These are phyloP conservation scores for Hippophae rhamnoides DNA, from an alignment of 306 rosid genomes.

Conservation along the genomic window DNA sequence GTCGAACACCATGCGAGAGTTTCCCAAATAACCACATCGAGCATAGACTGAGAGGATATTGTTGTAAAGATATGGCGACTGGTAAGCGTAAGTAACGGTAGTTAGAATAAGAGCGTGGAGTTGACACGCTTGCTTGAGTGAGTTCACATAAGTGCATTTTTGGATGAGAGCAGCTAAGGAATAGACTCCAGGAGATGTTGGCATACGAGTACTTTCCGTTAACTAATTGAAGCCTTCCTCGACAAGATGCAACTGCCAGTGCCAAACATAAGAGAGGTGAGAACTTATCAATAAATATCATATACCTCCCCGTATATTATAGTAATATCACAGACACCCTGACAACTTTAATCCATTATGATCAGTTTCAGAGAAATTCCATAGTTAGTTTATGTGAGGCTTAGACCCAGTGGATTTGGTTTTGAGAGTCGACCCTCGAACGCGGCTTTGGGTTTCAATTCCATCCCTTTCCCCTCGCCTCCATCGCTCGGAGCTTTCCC, in stretches of 20 bases:
- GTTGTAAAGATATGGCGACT: conserved; percentile 48
- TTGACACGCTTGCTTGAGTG: conserved; percentile 57
- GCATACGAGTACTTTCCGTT: conserved; percentile 18
- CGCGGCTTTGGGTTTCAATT: no score
- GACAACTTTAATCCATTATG: background rate
- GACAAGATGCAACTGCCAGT: conserved; percentile 1
- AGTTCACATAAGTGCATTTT: conserved; percentile 48
- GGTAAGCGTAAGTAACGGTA: conserved; percentile 15
- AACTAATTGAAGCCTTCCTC: background rate
- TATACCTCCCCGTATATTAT: background rate
- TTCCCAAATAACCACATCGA: conserved; percentile 37
- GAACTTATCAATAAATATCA: no score
- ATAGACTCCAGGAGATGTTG: conserved; percentile 13
- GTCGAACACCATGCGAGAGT: conserved; percentile 56
- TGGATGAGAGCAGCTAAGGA: conserved; percentile 27
- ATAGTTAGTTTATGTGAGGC: no score
- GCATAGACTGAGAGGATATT: conserved; percentile 63
- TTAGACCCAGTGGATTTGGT: no score
- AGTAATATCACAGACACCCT: conserved; percentile 6
- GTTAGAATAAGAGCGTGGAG: conserved; percentile 60
- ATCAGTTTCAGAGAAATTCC: no score
- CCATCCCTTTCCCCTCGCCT: no score
- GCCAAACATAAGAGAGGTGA: no score
- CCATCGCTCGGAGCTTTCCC: no score
- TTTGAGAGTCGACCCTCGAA: no score